A percentile compares a stretch with the other conserved stretches of the same genome.
Conservation (phyloP, 1,284 basidiomycete genomes). For the Apiotrichum mycotoxinovorans region DNA sequence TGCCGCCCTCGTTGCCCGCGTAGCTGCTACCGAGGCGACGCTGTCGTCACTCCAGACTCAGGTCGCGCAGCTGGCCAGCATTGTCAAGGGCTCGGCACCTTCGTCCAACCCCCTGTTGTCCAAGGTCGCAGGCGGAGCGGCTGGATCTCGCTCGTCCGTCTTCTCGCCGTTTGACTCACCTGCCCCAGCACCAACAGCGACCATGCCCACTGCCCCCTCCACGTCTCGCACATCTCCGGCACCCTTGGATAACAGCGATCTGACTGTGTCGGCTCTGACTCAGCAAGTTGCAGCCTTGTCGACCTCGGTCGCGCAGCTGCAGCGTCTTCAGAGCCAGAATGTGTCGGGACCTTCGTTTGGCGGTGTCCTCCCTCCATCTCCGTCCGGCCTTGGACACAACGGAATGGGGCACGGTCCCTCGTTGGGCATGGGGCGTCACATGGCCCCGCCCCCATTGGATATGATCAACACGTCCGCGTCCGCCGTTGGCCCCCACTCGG, state of each 20-base stretch:
- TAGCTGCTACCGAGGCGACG: conserved; percentile 36
- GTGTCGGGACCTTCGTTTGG: conserved; percentile 1
- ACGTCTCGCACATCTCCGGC: conserved; percentile 6
- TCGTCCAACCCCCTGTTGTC: not conserved
- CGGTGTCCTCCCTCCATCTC: conserved; percentile 2
- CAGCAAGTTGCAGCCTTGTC: conserved; percentile 76
- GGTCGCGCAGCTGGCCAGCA: conserved; percentile 29
- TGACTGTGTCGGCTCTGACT: conserved; percentile 61
- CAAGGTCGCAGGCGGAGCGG: not conserved
- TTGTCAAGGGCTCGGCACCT: conserved; percentile 22
- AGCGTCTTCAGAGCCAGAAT: conserved; percentile 31
- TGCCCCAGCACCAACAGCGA: conserved; percentile 3
- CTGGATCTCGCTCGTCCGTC: not conserved
- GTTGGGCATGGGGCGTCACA: conserved; percentile 4
- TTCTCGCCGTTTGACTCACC: conserved; percentile 23
- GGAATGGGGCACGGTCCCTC: conserved; percentile 9
- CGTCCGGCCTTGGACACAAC: conserved; percentile 2
- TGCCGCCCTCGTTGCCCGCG: conserved; percentile 31
- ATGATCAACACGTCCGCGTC: conserved; percentile 3
- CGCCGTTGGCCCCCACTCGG: conserved; percentile 3
- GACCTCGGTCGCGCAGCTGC: conserved; percentile 76
- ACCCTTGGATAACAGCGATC: conserved; percentile 2
- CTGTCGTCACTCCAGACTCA: conserved; percentile 36
- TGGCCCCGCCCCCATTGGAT: conserved; percentile 14
- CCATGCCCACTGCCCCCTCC: not conserved